Evolutionary conservation across 495 filamentous ascomycete genomes (phyloP), one percentile per base, ranked within the genome.

Genomic region (Apodospora peruviana): DNA sequence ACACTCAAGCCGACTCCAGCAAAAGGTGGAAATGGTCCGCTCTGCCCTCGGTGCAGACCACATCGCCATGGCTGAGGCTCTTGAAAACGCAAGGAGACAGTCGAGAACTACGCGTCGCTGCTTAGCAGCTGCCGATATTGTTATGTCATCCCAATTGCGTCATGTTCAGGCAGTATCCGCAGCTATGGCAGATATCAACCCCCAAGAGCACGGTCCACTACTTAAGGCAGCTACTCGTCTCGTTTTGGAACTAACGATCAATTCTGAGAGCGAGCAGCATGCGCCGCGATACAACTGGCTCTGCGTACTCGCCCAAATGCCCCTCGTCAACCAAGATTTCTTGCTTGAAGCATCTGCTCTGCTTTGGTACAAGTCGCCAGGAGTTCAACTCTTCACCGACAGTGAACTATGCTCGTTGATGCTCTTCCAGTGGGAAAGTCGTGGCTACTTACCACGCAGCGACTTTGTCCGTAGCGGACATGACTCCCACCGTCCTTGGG

Each of bases 371-470:
- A 24, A 35, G 12, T 35, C 50, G 4, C 4, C 37, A 4, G 42
- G 21, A n/a, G 34, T 48, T 20, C 21, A 29, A 22, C 43, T 45
- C 1, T 11, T 67, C 29, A 43, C 27, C 9, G 27, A 24, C 11
- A 34, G 42, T 2, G 60, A 62, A 18, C 19, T 66, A 20, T 62
- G 49, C 44, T 55, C 50, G 21, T 37, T 68, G 46, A 35, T 62
- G 5, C 8, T 62, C 9, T 40, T 45, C 5, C 63, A 66, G 24
- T 66, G 64, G 64, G 16, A 16, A 8, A 67, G 60, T 23, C 57
- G 58, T 12, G 47, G 56, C 10, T 58, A 59, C 25, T 37, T 62
- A 22, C 23, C n/a, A 14, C 27, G 12, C 3, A 37, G 19, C 4
- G 19, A 17, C 16, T 32, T 21, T 16, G 12, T 53, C n/a, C 12